phyloP scores from a whole-genome alignment of 2,329 filamentous ascomycete genomes.

The Pseudogymnoascus sp. region DNA sequence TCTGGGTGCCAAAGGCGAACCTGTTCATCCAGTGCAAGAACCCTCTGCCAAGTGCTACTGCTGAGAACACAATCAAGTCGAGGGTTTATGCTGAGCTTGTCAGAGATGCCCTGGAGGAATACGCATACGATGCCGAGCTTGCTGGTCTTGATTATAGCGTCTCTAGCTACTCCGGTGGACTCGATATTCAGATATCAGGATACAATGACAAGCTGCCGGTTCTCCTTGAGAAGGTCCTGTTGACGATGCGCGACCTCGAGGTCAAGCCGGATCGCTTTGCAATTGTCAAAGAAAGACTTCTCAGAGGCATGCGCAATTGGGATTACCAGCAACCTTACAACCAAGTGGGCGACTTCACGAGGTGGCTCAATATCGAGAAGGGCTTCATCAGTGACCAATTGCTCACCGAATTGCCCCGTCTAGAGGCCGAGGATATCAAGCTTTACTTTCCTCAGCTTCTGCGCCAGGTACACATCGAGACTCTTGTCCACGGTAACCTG shows the following conservation, averaged over 20 bases:
- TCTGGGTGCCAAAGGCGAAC: conserved; percentile 95
- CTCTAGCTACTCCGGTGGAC: conserved; percentile 59
- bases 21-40: conserved; percentile 73
- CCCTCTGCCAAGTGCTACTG: conserved; percentile 68
- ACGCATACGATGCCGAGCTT: conserved; percentile 91
- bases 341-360: conserved; percentile 75
- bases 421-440: conserved; percentile 66
- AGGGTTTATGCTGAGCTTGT: conserved; percentile 79
- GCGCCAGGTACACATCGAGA: conserved; percentile 76
- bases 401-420: conserved; percentile 62
- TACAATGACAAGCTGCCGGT: conserved; percentile 97
- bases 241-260: conserved; percentile 74
- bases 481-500: conserved; percentile 83
- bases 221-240: conserved; percentile 77
- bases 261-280: conserved; percentile 82
- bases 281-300: conserved; percentile 79
- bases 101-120: conserved; percentile 80
- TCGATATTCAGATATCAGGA: conserved; percentile 72
- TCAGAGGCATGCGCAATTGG: conserved; percentile 73
- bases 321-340: conserved; percentile 82
- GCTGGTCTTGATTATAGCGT: conserved; percentile 80
- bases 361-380: conserved; percentile 69
- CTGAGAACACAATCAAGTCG: conserved; percentile 68
- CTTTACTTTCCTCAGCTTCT: conserved; percentile 73
- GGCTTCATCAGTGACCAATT: conserved; percentile 74